Conservation (phyloP, 106 monocot genomes). For the Triglochin maritima region DNA sequence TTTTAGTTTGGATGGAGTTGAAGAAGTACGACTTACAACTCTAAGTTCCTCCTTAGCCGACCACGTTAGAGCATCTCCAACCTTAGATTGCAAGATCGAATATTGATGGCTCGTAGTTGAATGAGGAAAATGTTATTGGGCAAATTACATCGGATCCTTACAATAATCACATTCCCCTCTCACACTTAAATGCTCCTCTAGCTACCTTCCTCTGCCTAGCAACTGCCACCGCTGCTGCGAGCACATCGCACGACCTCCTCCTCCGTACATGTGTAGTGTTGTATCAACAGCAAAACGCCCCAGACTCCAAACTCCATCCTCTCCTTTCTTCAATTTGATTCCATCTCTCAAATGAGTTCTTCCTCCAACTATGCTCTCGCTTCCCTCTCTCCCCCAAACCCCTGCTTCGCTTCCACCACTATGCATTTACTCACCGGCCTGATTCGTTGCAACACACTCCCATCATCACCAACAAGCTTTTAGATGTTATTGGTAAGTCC, state of each 20-base stretch:
- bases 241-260: slow-evolving; percentile 52
- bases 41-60: background rate
- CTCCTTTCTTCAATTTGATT: slow-evolving; percentile 31
- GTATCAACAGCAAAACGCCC: slow-evolving; percentile 50
- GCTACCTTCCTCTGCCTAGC: slow-evolving; percentile 1
- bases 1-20: background rate
- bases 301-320: slow-evolving; percentile 34
- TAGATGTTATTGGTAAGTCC: slow-evolving; percentile 46
- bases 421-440: slow-evolving; percentile 12
- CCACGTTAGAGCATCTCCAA: too few relatives aligned
- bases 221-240: slow-evolving; percentile 10
- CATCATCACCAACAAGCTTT: slow-evolving; percentile 34
- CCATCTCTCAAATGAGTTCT: slow-evolving; percentile 47
- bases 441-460: slow-evolving; percentile 44
- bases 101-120: too few relatives aligned
- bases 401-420: slow-evolving; percentile 55
- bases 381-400: slow-evolving; percentile 77
- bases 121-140: too few relatives aligned
- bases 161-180: too few relatives aligned
- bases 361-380: slow-evolving; percentile 58
- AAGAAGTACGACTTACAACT: slow-evolving; percentile 18
- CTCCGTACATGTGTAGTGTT: slow-evolving; percentile 50
- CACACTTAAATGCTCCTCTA: background rate
- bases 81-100: too few relatives aligned
- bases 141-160: too few relatives aligned